Evolutionary conservation across 345 rosid species (phyloP).

Genomic region (Clarkia xantiana): DNA sequence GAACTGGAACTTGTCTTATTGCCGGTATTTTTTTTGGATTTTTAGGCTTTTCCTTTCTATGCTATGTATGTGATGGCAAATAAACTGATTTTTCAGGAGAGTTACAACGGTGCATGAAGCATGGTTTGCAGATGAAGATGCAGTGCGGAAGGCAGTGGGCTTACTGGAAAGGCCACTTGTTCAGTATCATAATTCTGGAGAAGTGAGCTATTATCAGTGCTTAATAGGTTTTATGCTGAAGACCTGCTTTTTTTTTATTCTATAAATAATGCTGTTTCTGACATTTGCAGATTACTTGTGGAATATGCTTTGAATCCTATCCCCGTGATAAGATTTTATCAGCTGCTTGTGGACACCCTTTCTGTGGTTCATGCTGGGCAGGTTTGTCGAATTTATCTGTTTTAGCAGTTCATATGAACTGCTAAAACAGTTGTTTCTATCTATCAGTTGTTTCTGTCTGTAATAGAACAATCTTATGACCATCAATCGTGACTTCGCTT

Average conservation of each 20-base stretch:
- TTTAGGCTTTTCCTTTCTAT: conserved; percentile 3
- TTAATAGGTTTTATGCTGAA: background rate
- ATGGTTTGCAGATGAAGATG: conserved; percentile 87
- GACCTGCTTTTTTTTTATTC: background rate
- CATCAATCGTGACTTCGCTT: no score
- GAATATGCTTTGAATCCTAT: conserved; percentile 67
- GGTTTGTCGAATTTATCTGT: conserved; percentile 26
- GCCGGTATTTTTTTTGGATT: background rate
- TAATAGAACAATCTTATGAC: no score
- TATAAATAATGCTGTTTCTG: conserved; percentile 3
- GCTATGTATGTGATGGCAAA: conserved; percentile 3
- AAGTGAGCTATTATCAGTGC: conserved; percentile 28
- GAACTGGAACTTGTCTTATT: background rate
- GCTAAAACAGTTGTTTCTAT: no score
- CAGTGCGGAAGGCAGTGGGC: conserved; percentile 61
- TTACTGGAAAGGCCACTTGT: conserved; percentile 49
- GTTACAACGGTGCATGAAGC: conserved; percentile 76
- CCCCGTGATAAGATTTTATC: conserved; percentile 30
- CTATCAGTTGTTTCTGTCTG: no score
- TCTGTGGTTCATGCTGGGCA: conserved; percentile 75
- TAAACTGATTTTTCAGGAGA: conserved; percentile 34
- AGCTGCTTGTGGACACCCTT: conserved; percentile 94
- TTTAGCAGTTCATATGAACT: background rate
- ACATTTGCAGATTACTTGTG: conserved; percentile 52
- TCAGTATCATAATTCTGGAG: conserved; percentile 30